Evolutionary conservation across 148 eudicot species (phyloP).

Genomic region (Persicaria maculosa): DNA sequence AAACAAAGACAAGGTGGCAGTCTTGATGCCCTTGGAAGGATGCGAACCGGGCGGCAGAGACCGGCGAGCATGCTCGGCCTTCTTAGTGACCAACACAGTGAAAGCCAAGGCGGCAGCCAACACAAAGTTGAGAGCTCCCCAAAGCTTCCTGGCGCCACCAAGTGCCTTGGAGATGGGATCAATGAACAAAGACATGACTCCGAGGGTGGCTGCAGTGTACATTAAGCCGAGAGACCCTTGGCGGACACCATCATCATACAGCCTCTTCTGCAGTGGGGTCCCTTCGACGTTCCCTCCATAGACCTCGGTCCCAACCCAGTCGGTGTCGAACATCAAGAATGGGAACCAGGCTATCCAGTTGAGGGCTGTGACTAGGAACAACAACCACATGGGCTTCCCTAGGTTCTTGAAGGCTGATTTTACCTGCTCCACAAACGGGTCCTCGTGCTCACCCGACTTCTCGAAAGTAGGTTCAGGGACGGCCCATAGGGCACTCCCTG

Average conservation of each 20-base stretch:
- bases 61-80: background rate
- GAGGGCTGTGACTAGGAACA: constrained; percentile 54
- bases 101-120: background rate
- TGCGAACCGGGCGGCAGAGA: background rate
- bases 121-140: constrained; percentile 2
- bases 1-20: background rate
- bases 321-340: constrained; percentile 62
- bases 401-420: constrained; percentile 40
- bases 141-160: background rate
- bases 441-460: background rate
- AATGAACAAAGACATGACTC: background rate
- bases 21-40: background rate
- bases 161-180: constrained; percentile 2
- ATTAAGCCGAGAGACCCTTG: background rate
- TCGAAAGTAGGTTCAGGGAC: constrained; percentile 34
- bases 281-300: constrained; percentile 38
- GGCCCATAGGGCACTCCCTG: background rate
- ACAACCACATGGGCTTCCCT: constrained; percentile 54
- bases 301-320: constrained; percentile 74
- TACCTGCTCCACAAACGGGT: constrained; percentile 43
- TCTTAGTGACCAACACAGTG: background rate
- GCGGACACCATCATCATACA: constrained; percentile 1
- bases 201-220: background rate
- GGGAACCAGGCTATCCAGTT: constrained; percentile 82
- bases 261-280: background rate